A percentile compares a stretch with the other conserved stretches of the same genome.
These are phyloP conservation scores for Diutina siamensis DNA, from an alignment of 1,139 yeast genomes.

Conservation along the genomic window DNA sequence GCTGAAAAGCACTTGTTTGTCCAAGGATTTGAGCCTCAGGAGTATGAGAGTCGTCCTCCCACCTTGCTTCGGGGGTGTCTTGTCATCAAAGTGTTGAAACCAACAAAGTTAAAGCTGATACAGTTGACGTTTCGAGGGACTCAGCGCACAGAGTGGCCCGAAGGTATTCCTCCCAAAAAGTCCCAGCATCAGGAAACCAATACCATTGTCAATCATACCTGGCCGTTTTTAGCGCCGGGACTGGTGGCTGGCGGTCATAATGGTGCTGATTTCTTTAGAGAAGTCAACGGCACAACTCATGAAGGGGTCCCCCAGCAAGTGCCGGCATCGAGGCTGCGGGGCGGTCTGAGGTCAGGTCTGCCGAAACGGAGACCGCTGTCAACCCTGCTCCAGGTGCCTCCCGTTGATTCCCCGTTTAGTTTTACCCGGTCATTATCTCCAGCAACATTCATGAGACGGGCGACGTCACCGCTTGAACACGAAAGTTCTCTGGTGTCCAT, in stretches of 20 bases:
- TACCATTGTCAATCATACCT: constrained; percentile 65
- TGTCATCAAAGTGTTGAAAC: constrained; percentile 57
- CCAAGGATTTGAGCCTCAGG: constrained; percentile 67
- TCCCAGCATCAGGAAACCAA: constrained; percentile 51
- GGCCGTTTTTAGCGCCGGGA: constrained; percentile 74
- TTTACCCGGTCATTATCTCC: constrained; percentile 10
- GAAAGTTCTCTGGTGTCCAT: constrained; percentile 9
- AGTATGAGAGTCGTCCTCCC: constrained; percentile 63
- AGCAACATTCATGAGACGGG: constrained; percentile 25
- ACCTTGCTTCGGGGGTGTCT: constrained; percentile 77
- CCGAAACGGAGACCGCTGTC: constrained; percentile 17
- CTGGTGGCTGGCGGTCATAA: constrained; percentile 20
- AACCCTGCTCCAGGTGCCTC: neutral
- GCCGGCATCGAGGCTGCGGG: too few species aligned
- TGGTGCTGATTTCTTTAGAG: constrained; percentile 36
- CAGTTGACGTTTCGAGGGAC: constrained; percentile 56
- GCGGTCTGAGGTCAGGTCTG: constrained; percentile 10
- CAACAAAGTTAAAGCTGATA: constrained; percentile 65
- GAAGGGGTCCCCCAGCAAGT: neutral
- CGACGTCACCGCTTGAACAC: constrained; percentile 22
- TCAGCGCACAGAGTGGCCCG: constrained; percentile 94
- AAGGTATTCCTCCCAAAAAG: constrained; percentile 90
- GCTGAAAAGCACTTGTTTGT: constrained; percentile 75
- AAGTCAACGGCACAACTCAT: neutral
- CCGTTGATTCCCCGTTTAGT: constrained; percentile 13